These are phyloP conservation scores for Marchantia polymorpha DNA, from an alignment of 225 moss, liverwort and hornwort genomes.

Conservation along the genomic window DNA sequence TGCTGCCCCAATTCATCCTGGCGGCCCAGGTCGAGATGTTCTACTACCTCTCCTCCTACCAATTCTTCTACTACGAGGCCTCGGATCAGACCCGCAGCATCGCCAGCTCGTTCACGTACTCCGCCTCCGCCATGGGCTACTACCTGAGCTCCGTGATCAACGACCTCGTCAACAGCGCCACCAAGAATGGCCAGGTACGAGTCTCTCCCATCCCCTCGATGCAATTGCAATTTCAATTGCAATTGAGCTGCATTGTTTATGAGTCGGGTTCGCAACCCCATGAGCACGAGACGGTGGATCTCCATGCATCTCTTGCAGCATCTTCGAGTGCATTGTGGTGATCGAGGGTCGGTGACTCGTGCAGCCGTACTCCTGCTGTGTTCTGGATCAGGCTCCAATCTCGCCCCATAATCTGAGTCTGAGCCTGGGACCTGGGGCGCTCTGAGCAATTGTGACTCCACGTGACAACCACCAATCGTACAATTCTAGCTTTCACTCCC, in stretches of 20 bases:
- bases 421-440: too few relatives aligned
- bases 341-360: too few relatives aligned
- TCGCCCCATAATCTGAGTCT: too few relatives aligned
- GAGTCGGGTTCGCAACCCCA: too few relatives aligned
- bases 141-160: conserved; percentile 13
- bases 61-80: conserved; percentile 27
- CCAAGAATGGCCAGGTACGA: conserved; percentile 9
- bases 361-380: too few relatives aligned
- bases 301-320: too few relatives aligned
- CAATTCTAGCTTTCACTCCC: too few relatives aligned
- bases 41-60: conserved; percentile 11
- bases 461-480: too few relatives aligned
- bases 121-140: conserved; percentile 18
- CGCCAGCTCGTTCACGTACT: conserved; percentile 21
- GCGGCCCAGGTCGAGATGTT: conserved; percentile 6
- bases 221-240: neutral
- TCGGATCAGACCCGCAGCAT: conserved; percentile 26
- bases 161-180: conserved; percentile 14
- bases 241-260: neutral
- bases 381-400: too few relatives aligned
- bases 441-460: too few relatives aligned
- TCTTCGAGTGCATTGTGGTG: too few relatives aligned
- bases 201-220: neutral
- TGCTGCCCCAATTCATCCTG: conserved; percentile 22
- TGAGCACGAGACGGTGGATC: too few relatives aligned